These are phyloP conservation scores for Sarocladiaceae sp. DNA, from an alignment of 2,329 filamentous ascomycete genomes.

Conservation along the genomic window DNA sequence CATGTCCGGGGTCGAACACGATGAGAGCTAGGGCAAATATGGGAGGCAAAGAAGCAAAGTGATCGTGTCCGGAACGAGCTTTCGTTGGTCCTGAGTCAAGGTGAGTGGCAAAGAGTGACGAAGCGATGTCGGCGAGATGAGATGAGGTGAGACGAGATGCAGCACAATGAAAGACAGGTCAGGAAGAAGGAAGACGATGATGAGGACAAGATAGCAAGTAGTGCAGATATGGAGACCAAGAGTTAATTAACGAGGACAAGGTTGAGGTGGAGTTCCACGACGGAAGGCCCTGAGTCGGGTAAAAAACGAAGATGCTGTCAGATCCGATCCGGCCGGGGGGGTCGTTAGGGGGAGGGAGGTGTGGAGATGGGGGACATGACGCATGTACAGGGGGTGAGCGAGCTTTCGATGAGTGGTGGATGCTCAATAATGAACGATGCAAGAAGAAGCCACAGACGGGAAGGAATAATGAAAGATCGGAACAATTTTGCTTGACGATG, in stretches of 20 bases:
- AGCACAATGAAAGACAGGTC: no score
- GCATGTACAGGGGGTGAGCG: not conserved
- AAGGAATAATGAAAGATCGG: no score
- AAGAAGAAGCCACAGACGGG: no score
- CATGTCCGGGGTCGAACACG: not conserved
- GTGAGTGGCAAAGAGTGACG: not conserved
- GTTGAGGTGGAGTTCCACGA: not conserved
- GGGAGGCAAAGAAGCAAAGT: not conserved
- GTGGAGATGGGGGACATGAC: constrained; percentile 7
- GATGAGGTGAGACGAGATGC: not conserved
- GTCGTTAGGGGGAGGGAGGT: not conserved
- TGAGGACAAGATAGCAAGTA: not conserved
- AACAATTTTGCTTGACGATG: no score
- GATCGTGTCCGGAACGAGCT: not conserved
- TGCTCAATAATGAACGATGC: not conserved
- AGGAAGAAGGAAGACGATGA: not conserved
- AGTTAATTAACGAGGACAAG: not conserved
- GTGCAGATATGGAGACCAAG: not conserved
- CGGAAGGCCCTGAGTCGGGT: constrained; percentile 4
- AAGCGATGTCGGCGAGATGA: not conserved
- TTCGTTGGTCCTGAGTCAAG: not conserved
- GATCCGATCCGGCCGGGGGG: constrained; percentile 1
- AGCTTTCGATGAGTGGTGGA: no score
- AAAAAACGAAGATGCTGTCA: constrained; percentile 7
- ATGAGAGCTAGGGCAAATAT: not conserved